Conservation (phyloP, 2,329 filamentous ascomycete genomes). For the Chaetomium globosum region DNA sequence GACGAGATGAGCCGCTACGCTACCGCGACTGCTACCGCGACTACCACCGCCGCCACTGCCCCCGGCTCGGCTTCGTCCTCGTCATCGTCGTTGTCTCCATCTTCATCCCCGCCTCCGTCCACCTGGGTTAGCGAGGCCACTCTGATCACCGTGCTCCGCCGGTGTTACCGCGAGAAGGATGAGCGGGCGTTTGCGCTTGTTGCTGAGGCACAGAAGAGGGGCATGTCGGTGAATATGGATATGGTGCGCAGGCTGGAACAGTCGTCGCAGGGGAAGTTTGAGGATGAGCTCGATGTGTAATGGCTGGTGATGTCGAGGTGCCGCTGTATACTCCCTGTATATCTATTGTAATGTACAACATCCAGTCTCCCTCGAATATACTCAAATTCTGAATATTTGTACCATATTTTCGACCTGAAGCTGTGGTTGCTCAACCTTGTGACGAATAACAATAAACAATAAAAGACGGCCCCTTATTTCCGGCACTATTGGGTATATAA, state of each 20-base stretch:
- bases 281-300: background rate
- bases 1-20: conserved; percentile 11
- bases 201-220: conserved; percentile 39
- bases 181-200: conserved; percentile 41
- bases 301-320: background rate
- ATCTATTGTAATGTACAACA: background rate
- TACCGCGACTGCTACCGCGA: no score
- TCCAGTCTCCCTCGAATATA: no score
- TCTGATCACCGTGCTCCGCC: conserved; percentile 41
- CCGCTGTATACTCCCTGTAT: background rate
- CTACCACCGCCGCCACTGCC: no score
- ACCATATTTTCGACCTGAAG: no score
- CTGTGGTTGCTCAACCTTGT: no score
- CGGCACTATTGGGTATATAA: background rate
- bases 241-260: background rate
- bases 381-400: no score
- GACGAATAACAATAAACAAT: background rate
- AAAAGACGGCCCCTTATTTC: background rate
- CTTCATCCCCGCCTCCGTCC: background rate
- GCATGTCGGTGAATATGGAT: background rate
- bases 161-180: conserved; percentile 43
- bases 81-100: no score
- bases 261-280: background rate
- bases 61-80: background rate
- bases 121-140: conserved; percentile 42